These are phyloP conservation scores for Pistacia vera DNA, from an alignment of 345 rosid species.

Conservation along the genomic window DNA sequence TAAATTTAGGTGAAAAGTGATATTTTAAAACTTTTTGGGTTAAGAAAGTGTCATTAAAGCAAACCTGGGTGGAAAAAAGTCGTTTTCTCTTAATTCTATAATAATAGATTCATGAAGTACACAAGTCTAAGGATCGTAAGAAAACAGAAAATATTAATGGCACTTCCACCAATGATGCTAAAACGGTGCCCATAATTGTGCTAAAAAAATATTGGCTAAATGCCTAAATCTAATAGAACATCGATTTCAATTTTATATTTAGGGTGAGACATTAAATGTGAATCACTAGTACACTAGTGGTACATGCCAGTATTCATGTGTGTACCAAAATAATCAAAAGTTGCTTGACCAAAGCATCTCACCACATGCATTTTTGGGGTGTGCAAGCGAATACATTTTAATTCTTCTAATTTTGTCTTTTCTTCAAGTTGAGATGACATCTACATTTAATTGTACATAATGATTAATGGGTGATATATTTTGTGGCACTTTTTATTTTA, in stretches of 20 bases:
- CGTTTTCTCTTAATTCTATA: too few relatives aligned
- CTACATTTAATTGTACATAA: too few relatives aligned
- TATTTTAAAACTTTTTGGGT: too few relatives aligned
- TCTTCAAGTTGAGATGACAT: neutral
- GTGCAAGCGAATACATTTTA: neutral
- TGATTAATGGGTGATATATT: too few relatives aligned
- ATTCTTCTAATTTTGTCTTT: neutral
- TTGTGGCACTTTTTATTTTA: too few relatives aligned
- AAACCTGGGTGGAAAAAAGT: too few relatives aligned
- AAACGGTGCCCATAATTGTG: conserved; percentile 2
- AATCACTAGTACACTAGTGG: neutral
- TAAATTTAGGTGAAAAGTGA: too few relatives aligned
- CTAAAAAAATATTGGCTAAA: neutral
- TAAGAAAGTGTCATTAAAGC: too few relatives aligned
- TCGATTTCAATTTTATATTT: neutral
- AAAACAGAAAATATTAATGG: neutral
- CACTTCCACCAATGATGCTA: neutral
- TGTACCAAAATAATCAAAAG: neutral
- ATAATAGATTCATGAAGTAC: too few relatives aligned
- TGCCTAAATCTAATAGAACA: neutral
- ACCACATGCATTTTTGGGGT: neutral
- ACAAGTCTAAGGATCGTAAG: neutral
- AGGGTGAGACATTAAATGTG: neutral
- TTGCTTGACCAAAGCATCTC: neutral
- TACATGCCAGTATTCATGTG: neutral